Evolutionary conservation across 768 basidiomycete genomes (phyloP), one percentile per base, ranked within the genome.

Genomic region (Astraeus odoratus): DNA sequence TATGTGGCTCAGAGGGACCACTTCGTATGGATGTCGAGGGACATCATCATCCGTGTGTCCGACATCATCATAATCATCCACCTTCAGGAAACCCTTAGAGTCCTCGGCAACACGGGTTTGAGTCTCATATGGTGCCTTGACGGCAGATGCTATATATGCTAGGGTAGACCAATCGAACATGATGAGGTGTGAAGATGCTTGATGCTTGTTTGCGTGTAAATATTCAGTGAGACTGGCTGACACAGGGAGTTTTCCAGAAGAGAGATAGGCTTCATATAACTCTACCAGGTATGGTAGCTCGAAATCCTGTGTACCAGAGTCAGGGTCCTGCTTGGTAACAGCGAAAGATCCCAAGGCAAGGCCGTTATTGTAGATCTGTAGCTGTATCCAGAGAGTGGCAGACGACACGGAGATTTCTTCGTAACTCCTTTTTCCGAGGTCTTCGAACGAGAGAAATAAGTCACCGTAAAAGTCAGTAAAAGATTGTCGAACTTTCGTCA

Each of bases 111-210:
- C 33, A 27, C 42, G 25, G 24, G 40, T 42, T 5, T 31, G 49
- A 41, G 35, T 45, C 26, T 43, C 47, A 22, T 49, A 43, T 5
- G 63, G 53, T 8, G 66, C 46, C 61, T 80, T 83, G 55, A 84
- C 60, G 25, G 75, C 63, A 20, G 82, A 75, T 8, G 76, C 66
- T 12, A 85, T 67, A 57, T 81, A 87, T 31, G 75, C 67, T 29
- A 90, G 67, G 46, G 72, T 75, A 2, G 80, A 70, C 77, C 80
- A 83, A 47, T 83, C 76, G 63, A 83, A 89, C 60, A 85, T 68
- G 26, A 85, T 65, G 13, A 70, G 68, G 39, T 74, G 67, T 20
- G 70, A 65, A 5, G 65, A 57, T 5, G 66, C 60, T n/a, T 56
- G 47, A 9, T 72, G 54, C 24, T 57, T 51, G 47, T 75, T 80